Conservation (phyloP, 2,329 filamentous ascomycete species). For the Penicillium freii region DNA sequence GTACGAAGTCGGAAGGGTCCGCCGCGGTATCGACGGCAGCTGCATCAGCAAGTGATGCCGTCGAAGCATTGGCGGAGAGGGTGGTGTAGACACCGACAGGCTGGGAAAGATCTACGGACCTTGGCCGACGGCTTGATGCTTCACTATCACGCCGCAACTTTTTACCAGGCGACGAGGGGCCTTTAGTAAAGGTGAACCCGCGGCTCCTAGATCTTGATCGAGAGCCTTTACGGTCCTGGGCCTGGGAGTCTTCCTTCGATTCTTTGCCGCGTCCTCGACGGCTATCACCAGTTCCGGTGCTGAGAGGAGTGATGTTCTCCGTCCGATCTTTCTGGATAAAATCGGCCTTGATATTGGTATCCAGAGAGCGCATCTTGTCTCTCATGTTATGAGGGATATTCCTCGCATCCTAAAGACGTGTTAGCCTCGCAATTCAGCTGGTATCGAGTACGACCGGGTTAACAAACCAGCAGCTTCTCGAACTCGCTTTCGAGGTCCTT, state of each 20-base stretch:
- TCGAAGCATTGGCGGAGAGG: conserved; percentile 55
- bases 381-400: conserved; percentile 94
- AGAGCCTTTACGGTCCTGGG: conserved; percentile 47
- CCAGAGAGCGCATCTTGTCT: conserved; percentile 89
- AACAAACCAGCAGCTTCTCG: conserved; percentile 58
- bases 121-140: conserved; percentile 65
- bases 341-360: conserved; percentile 87
- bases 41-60: conserved; percentile 56
- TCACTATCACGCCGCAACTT: conserved; percentile 68
- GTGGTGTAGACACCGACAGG: conserved; percentile 57
- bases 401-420: conserved; percentile 66
- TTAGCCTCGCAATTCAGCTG: conserved; percentile 5
- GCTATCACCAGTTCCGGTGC: conserved; percentile 39
- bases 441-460: conserved; percentile 16
- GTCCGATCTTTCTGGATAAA: conserved; percentile 88
- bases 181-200: conserved; percentile 75
- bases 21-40: conserved; percentile 72
- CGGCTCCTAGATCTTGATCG: conserved; percentile 61
- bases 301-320: conserved; percentile 56
- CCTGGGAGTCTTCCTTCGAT: conserved; percentile 38
- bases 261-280: conserved; percentile 46
- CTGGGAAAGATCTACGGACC: conserved; percentile 68
- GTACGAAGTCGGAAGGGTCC: conserved; percentile 78
- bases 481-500: conserved; percentile 62
- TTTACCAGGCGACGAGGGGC: conserved; percentile 69